Percentiles rank a stretch among this genome's conserved stretches.
These are phyloP conservation scores for Diaporthe velutina DNA, from an alignment of 2,329 filamentous ascomycete species.

Conservation along the genomic window DNA sequence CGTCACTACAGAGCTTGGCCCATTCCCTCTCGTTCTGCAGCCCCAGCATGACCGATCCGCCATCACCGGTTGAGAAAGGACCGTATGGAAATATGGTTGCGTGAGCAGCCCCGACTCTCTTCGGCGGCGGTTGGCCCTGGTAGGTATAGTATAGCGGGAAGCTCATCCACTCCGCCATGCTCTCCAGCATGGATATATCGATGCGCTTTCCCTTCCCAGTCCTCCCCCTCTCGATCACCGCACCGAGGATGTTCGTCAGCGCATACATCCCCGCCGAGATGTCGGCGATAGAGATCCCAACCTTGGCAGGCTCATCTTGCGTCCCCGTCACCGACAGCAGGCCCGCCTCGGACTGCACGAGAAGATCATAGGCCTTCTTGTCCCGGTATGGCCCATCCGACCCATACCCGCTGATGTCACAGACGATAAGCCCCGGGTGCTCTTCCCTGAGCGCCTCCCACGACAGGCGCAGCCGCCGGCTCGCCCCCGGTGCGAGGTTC, in stretches of 20 bases:
- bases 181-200: slow-evolving; percentile 70
- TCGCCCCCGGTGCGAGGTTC: slow-evolving; percentile 65
- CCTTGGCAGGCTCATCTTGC: slow-evolving; percentile 59
- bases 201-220: slow-evolving; percentile 62
- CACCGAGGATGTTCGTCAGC: slow-evolving; percentile 63
- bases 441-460: slow-evolving; percentile 56
- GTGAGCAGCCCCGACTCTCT: slow-evolving; percentile 63
- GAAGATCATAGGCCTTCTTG: slow-evolving; percentile 68
- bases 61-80: slow-evolving; percentile 63
- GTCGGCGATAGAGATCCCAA: slow-evolving; percentile 67
- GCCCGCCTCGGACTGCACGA: slow-evolving; percentile 67
- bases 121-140: slow-evolving; percentile 57
- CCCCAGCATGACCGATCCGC: slow-evolving; percentile 65
- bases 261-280: slow-evolving; percentile 67
- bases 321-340: slow-evolving; percentile 65
- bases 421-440: slow-evolving; percentile 63
- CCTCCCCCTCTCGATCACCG: slow-evolving; percentile 61
- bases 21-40: slow-evolving; percentile 71
- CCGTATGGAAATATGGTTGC: slow-evolving; percentile 70
- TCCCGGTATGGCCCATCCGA: slow-evolving; percentile 63
- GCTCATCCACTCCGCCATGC: slow-evolving; percentile 71
- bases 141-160: slow-evolving; percentile 69
- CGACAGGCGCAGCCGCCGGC: slow-evolving; percentile 60
- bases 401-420: slow-evolving; percentile 67
- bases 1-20: slow-evolving; percentile 60